Evolutionary conservation across 352 stramenopile genomes (phyloP).

Genomic region (Elongisporangium prolatum): DNA sequence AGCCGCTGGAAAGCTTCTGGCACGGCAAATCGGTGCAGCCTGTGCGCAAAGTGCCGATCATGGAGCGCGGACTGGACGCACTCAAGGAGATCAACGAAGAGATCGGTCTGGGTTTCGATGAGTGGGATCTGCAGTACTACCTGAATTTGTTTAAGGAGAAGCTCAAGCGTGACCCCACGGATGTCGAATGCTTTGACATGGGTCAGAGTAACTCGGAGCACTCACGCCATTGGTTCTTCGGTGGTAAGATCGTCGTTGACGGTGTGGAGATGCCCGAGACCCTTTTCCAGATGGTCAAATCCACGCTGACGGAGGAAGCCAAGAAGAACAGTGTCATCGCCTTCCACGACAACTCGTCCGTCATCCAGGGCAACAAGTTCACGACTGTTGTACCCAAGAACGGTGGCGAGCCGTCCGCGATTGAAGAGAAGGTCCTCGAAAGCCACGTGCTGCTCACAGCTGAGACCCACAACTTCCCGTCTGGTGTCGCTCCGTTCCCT

Average conservation of each 20-base stretch:
- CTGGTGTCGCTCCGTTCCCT: conserved; percentile 93
- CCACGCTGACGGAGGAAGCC: conserved; percentile 88
- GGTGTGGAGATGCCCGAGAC: conserved; percentile 94
- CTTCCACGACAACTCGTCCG: conserved; percentile 99
- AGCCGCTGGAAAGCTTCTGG: conserved; percentile 90
- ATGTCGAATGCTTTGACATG: conserved; percentile 99
- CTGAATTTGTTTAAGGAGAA: conserved; percentile 96
- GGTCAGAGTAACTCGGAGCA: conserved; percentile 99
- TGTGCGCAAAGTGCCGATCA: conserved; percentile 92
- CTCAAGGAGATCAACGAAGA: conserved; percentile 95
- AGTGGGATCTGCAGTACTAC: conserved; percentile 99
- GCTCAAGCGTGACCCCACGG: conserved; percentile 95
- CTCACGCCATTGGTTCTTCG: conserved; percentile 99
- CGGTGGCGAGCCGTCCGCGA: conserved; percentile 57
- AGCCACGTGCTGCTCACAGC: conserved; percentile 97
- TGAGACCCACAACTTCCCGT: conserved; percentile 99
- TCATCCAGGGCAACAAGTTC: conserved; percentile 93
- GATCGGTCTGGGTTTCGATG: conserved; percentile 97
- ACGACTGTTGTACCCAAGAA: conserved; percentile 70
- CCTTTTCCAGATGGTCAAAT: conserved; percentile 99
- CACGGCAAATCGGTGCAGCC: conserved; percentile 73
- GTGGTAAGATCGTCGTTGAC: conserved; percentile 98
- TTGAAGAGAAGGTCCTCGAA: conserved; percentile 66
- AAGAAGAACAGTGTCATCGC: conserved; percentile 97
- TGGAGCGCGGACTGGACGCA: conserved; percentile 91